A percentile compares a stretch with the other conserved stretches of the same genome.
Evolutionary conservation across 306 rosid species (phyloP).

Genomic region (Begonia loranthoides): DNA sequence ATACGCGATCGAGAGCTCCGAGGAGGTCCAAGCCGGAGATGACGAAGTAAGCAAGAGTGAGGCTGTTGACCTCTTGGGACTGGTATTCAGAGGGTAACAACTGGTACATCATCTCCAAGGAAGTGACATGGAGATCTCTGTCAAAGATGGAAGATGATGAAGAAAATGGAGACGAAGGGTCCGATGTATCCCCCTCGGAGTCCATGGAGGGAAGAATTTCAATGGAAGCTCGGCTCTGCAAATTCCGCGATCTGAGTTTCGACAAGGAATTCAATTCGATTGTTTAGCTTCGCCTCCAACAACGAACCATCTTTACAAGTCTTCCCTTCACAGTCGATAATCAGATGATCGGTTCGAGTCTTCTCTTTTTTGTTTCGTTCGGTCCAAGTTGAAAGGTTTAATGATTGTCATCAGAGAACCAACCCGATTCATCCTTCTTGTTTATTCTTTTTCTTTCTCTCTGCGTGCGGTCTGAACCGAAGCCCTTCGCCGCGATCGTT

Average conservation of each 20-base stretch:
- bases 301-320: background rate
- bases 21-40: slow-evolving; percentile 75
- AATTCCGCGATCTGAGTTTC: background rate
- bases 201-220: slow-evolving; percentile 10
- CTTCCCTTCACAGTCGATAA: no score
- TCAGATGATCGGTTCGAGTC: no score
- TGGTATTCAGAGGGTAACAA: slow-evolving; percentile 52
- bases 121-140: slow-evolving; percentile 44
- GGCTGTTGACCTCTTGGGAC: slow-evolving; percentile 68
- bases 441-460: background rate
- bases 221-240: background rate
- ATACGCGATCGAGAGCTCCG: slow-evolving; percentile 36
- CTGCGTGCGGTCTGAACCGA: no score
- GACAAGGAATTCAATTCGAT: background rate
- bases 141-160: slow-evolving; percentile 21
- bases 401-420: no score
- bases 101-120: slow-evolving; percentile 56
- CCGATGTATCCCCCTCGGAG: slow-evolving; percentile 10
- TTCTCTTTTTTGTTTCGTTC: background rate
- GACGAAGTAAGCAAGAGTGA: slow-evolving; percentile 85
- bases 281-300: background rate
- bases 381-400: background rate
- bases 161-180: slow-evolving; percentile 9
- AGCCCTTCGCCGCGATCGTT: background rate
- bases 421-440: no score